A percentile compares a stretch with the other conserved stretches of the same genome.
Evolutionary conservation across 192 early-diverging fungal species (phyloP).

Genomic region (Rhizoclosmatium globosum): DNA sequence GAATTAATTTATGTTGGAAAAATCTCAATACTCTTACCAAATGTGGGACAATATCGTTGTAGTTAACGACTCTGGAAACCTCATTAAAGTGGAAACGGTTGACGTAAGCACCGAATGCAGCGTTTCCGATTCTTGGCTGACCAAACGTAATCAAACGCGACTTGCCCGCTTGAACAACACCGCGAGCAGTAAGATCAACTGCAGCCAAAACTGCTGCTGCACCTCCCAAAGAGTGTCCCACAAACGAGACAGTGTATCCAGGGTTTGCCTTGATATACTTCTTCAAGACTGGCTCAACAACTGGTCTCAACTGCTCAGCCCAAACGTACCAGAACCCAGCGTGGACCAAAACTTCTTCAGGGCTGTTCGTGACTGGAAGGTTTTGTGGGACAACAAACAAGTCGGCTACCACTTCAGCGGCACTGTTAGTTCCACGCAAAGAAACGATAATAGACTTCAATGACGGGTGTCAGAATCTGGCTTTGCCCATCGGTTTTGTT

Average conservation of each 20-base stretch:
- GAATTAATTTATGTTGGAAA: neutral
- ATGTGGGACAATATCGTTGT: constrained; percentile 38
- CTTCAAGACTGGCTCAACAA: neutral
- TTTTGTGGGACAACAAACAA: neutral
- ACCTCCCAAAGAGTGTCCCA: constrained; percentile 49
- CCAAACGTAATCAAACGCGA: constrained; percentile 45
- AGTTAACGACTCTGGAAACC: constrained; percentile 24
- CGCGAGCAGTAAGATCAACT: constrained; percentile 37
- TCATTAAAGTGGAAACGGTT: neutral
- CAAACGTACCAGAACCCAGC: constrained; percentile 37
- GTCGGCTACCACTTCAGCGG: constrained; percentile 29
- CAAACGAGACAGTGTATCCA: constrained; percentile 36
- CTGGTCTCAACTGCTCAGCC: neutral
- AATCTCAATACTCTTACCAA: neutral
- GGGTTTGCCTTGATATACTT: neutral
- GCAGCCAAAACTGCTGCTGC: constrained; percentile 39
- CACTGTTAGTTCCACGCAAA: constrained; percentile 40
- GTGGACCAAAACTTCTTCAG: constrained; percentile 34
- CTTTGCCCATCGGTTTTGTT: no score
- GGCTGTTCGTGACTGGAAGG: neutral
- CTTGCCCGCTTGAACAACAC: neutral
- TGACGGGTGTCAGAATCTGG: no score
- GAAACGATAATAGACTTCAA: constrained; percentile 41
- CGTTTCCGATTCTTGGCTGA: constrained; percentile 51
- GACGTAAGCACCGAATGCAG: constrained; percentile 36